Percentiles rank a stretch among this genome's conserved stretches.
These are phyloP conservation scores for Wickerhamiella allomyrinae DNA, from an alignment of 805 yeast species.

Conservation along the genomic window DNA sequence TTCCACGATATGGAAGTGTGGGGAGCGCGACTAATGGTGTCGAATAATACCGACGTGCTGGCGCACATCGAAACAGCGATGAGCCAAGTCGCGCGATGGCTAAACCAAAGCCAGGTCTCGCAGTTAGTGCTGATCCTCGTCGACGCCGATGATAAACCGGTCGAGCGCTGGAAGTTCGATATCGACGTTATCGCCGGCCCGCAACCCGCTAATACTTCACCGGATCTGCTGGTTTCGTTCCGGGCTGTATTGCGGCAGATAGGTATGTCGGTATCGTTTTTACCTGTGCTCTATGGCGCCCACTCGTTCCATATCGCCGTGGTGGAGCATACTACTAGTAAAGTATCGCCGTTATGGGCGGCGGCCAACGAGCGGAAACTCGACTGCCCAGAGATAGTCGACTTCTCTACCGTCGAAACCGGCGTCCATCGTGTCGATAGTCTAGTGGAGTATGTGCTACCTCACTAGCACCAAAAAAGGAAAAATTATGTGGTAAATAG, in stretches of 20 bases:
- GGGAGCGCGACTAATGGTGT: slow-evolving; percentile 58
- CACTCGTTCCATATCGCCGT: slow-evolving; percentile 78
- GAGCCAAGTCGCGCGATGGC: slow-evolving; percentile 60
- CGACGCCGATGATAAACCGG: slow-evolving; percentile 48
- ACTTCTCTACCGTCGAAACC: slow-evolving; percentile 55
- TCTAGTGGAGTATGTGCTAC: slow-evolving; percentile 46
- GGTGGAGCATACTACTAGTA: slow-evolving; percentile 47
- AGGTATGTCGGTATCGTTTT: slow-evolving; percentile 72
- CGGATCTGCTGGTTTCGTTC: slow-evolving; percentile 31
- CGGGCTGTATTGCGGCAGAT: slow-evolving; percentile 72
- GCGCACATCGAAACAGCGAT: slow-evolving; percentile 53
- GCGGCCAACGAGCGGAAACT: slow-evolving; percentile 54
- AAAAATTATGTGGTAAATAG: no score
- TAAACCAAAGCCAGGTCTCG: slow-evolving; percentile 50
- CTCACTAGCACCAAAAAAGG: no score
- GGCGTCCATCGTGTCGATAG: slow-evolving; percentile 58
- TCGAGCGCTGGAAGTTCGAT: slow-evolving; percentile 81
- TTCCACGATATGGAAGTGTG: slow-evolving; percentile 66
- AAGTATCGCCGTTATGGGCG: slow-evolving; percentile 71
- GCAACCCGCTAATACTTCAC: slow-evolving; percentile 6
- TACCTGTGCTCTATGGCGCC: slow-evolving; percentile 55
- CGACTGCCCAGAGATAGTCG: slow-evolving; percentile 49
- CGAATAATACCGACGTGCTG: slow-evolving; percentile 63
- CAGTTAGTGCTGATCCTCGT: slow-evolving; percentile 58
- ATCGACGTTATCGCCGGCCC: slow-evolving; percentile 24